Base-by-base conservation (phyloP, 805 yeast species). In the Saccharomyces jurei region DNA sequence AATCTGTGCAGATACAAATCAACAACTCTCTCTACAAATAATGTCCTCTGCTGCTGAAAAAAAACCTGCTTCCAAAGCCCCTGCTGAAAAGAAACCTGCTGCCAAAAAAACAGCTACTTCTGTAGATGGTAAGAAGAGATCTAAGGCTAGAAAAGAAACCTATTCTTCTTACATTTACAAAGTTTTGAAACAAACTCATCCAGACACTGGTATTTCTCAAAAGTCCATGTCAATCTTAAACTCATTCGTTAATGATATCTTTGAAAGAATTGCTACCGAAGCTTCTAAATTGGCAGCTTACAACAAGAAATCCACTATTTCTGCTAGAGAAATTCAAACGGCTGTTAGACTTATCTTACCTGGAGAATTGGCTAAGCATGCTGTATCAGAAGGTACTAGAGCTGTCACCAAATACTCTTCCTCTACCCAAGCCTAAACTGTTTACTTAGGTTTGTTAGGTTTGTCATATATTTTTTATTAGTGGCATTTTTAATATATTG, bases 141-240 rank as follows among this genome's bases (percentile, higher is more conserved):
- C 89, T 66, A 91, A 90, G 86, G 78, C 90, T 69, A 89, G 97
- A 85, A 90, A 89, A 87, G 97, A 92, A 80, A 89, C 97, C 63
- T 92, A 90, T 82, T 89, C 96, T 63, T 90, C 97, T 60, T 92
- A 92, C 80, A 92, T 92, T 75, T 92, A 91, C 94, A 92, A 92
- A 80, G 97, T 91, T 65, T 86, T 92, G 75, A 91, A 91, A 80
- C 97, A 92, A 83, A 91, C 97, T 60, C 98, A 92, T 79, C 98
- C 97, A 77, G 97, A 92, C 77, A 92, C 98, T 61, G 98, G 97
- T 89, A 92, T 92, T 75, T 91, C 98, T 68, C 96, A 90, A 80
- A 88, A 89, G 75, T 96, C 98, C 63, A 92, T 92, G 96, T 89
- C 96, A 63, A 92, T 92, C 76, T 86, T 92, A 92, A 92, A 92